Evolutionary conservation across 2,329 filamentous ascomycete genomes (phyloP), one percentile per base, ranked within the genome.

Genomic region (Geosmithia flava): DNA sequence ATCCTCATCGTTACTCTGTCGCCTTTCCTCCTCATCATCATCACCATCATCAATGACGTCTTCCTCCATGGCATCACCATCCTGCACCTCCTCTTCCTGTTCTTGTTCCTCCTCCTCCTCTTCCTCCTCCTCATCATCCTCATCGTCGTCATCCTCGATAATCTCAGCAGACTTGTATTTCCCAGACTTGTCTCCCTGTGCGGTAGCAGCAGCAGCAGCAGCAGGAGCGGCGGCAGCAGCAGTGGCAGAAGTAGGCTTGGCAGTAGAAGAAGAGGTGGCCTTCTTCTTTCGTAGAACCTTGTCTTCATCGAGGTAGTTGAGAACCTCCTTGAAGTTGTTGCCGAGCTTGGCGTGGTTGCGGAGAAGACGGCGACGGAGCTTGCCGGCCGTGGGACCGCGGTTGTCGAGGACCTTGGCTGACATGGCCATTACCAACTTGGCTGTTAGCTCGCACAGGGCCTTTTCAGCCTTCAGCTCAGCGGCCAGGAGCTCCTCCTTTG

Each of bases 331-430:
- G 71, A 87, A 94, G 61, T 93, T 96, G 44, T 78, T 71, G 2
- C 93, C 93, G 3, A 98, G 74, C 59, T 80, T 81, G n/a, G 69
- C 71, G 59, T 84, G 84, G 65, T 98, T 96, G 54, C 87, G 76
- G 56, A 84, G 74, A 20, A 98, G 70, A 19, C 89, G 76, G 56
- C 80, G 78, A 53, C 78, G 77, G 37, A 95, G 73, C 59, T 78
- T 79, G 29, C 79, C 81, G 8, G 75, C 75, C 29, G 77, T 68
- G 11, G 75, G 67, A 7, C 78, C 80, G 1, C 69, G 71, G 42
- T 72, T 68, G 59, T 94, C 88, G 46, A 96, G 71, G 41, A 89
- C 80, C 47, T 80, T 81, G 19, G 82, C 87, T 10, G 85, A 71
- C 20, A 95, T 81, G 13, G 83, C 85, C 42, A 95, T 76, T 39